A percentile compares a stretch with the other conserved stretches of the same genome.
Evolutionary conservation across 1,284 basidiomycete genomes (phyloP).

Genomic region (Limonomyces culmigenus): DNA sequence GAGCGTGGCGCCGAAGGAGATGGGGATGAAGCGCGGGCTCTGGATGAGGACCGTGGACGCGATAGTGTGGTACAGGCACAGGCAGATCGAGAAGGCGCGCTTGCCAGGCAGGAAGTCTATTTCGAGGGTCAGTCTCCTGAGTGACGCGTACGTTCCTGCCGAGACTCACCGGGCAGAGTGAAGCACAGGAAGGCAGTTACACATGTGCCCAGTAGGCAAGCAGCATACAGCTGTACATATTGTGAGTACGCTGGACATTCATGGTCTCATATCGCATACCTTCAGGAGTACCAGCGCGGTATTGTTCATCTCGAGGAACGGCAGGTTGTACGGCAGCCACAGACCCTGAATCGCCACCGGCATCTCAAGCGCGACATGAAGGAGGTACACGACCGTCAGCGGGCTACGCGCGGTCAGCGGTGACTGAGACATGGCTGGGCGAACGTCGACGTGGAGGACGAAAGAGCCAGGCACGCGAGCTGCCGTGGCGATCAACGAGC

Average conservation of each 20-base stretch:
- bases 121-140: slow-evolving; percentile 1
- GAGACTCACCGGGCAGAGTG: slow-evolving; percentile 40
- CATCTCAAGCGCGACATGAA: slow-evolving; percentile 63
- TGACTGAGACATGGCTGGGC: too few species aligned
- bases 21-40: slow-evolving; percentile 63
- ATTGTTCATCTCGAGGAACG: slow-evolving; percentile 67
- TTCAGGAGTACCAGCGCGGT: slow-evolving; percentile 62
- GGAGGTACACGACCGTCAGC: slow-evolving; percentile 51
- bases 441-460: too few species aligned
- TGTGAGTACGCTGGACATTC: background rate
- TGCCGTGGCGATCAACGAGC: too few species aligned
- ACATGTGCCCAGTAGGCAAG: slow-evolving; percentile 41
- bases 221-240: slow-evolving; percentile 36
- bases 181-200: slow-evolving; percentile 41
- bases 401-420: too few species aligned
- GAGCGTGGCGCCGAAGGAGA: slow-evolving; percentile 40
- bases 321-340: slow-evolving; percentile 40
- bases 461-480: too few species aligned
- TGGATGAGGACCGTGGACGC: slow-evolving; percentile 61
- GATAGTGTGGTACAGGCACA: slow-evolving; percentile 63
- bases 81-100: slow-evolving; percentile 58
- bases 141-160: slow-evolving; percentile 4
- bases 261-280: slow-evolving; percentile 18
- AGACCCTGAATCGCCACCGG: slow-evolving; percentile 63
- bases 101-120: slow-evolving; percentile 72